Conservation (phyloP, 140 eudicot species). For the Erigeron philadelphicus region DNA sequence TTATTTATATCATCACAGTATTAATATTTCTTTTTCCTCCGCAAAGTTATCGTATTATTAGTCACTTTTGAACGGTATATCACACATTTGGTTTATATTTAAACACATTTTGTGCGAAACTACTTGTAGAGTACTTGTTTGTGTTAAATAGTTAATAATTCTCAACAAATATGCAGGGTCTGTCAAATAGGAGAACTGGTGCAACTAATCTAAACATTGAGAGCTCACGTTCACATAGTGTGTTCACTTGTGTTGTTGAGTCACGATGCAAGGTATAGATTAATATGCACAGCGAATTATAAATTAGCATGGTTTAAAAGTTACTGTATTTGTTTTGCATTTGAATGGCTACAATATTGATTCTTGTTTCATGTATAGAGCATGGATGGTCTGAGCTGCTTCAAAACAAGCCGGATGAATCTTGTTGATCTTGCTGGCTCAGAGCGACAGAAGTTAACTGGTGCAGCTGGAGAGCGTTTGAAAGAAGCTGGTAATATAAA, state of each 20-base stretch:
- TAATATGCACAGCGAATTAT: not conserved
- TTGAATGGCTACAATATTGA: not conserved
- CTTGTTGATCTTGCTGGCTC: slow-evolving; percentile 99
- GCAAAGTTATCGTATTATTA: not conserved
- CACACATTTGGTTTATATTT: not conserved
- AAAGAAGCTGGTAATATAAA: slow-evolving; percentile 98
- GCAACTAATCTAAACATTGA: slow-evolving; percentile 81
- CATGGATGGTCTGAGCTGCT: slow-evolving; percentile 73
- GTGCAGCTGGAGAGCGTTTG: slow-evolving; percentile 98
- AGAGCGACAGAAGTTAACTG: slow-evolving; percentile 92
- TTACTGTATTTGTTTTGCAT: not conserved
- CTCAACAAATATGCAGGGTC: slow-evolving; percentile 43
- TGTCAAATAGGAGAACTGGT: slow-evolving; percentile 77
- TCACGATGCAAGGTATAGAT: slow-evolving; percentile 81
- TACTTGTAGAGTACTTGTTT: no score
- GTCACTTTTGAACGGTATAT: not conserved
- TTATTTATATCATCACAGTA: not conserved
- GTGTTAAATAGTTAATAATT: not conserved
- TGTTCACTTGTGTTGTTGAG: slow-evolving; percentile 95
- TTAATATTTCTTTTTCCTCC: not conserved
- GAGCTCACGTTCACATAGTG: slow-evolving; percentile 98
- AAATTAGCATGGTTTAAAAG: not conserved
- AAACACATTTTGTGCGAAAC: not conserved
- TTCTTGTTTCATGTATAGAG: slow-evolving; percentile 41
- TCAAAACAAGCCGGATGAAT: slow-evolving; percentile 76